Percentiles rank a stretch among this genome's conserved stretches.
Conservation (phyloP, 1,284 basidiomycete species). For the Tylopilus orsonianus region DNA sequence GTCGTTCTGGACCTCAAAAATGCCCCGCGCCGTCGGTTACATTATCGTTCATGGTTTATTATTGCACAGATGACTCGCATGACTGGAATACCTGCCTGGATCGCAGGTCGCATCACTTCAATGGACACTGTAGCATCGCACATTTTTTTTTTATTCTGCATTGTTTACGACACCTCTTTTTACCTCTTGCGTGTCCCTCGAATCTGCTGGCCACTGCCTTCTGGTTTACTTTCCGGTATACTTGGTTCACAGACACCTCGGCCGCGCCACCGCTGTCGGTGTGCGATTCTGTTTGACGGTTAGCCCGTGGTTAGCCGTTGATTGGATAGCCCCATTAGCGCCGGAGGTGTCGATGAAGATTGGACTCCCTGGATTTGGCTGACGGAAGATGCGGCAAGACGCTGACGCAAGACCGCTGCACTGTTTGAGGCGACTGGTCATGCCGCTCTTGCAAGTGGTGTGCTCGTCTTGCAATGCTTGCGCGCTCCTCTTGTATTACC, state of each 20-base stretch:
- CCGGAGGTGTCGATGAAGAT: constrained; percentile 46
- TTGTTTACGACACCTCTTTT: constrained; percentile 29
- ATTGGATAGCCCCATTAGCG: constrained; percentile 20
- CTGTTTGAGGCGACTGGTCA: constrained; percentile 49
- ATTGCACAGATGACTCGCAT: constrained; percentile 41
- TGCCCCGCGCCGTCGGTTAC: constrained; percentile 30
- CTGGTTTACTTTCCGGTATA: constrained; percentile 22
- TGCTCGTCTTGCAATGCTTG: constrained; percentile 52
- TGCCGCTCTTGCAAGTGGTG: constrained; percentile 41
- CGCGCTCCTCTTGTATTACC: constrained; percentile 45
- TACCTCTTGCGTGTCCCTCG: constrained; percentile 17
- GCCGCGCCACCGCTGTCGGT: constrained; percentile 45
- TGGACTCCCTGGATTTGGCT: constrained; percentile 42
- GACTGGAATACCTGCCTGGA: constrained; percentile 54
- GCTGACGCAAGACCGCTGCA: constrained; percentile 66
- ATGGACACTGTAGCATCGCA: constrained; percentile 46
- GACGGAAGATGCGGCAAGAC: constrained; percentile 53
- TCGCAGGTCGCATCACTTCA: constrained; percentile 50
- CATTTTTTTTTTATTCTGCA: constrained; percentile 51
- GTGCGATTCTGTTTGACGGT: constrained; percentile 17
- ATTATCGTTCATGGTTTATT: constrained; percentile 40
- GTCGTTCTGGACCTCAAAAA: constrained; percentile 21
- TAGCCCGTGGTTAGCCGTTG: constrained; percentile 24
- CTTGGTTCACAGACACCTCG: constrained; percentile 35
- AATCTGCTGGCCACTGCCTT: constrained; percentile 22